Base-by-base conservation (phyloP, 2,329 filamentous ascomycete species). In the Exophiala spinifera region DNA sequence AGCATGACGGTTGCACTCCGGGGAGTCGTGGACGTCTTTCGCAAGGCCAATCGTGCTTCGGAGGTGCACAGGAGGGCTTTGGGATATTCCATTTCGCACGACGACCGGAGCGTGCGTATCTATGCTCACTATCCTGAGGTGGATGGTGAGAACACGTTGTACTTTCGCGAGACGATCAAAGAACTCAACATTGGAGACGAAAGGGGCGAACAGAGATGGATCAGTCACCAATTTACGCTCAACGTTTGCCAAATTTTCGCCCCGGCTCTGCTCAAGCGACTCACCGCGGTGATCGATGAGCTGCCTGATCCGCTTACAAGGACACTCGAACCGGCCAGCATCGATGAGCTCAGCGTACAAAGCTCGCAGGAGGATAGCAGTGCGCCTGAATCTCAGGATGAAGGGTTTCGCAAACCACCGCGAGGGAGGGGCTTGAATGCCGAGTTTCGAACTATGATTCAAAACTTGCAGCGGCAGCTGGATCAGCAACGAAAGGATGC, bases 151-250 rank as follows among this genome's bases (percentile, higher is more conserved):
- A 28, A 47, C 11, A 57, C 50, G 37, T 21, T 21, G 4, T 57
- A 39, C 49, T 54, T 23, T n/a, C 50, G 55, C 23, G 64, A 76
- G 44, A 61, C 62, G 0, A 73, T 76, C 45, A 61, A 48, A 17
- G 52, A 21, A 0, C 71, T 72, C 49, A 21, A 46, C 49, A 69
- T 76, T 49, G 66, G 63, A 0, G 60, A 20, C 15, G 50, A 64
- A 1, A 61, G 69, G 23, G 65, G 68, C 4, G 66, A 60, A 55
- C 65, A 71, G 1, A 72, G 63, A 53, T 73, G 69, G 70, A 66
- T 59, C 1, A 58, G 63, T 33, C 70, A 72, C 61, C 63, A 61
- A 3, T 72, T 72, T 54, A 67, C 62, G 1, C 68, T 64, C 46
- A 72, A 69, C 42, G 57, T 72, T 17, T 72, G 72, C 52, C 60